phyloP scores from a whole-genome alignment of 1,284 basidiomycete species.

The Cystobasidium sp. region DNA sequence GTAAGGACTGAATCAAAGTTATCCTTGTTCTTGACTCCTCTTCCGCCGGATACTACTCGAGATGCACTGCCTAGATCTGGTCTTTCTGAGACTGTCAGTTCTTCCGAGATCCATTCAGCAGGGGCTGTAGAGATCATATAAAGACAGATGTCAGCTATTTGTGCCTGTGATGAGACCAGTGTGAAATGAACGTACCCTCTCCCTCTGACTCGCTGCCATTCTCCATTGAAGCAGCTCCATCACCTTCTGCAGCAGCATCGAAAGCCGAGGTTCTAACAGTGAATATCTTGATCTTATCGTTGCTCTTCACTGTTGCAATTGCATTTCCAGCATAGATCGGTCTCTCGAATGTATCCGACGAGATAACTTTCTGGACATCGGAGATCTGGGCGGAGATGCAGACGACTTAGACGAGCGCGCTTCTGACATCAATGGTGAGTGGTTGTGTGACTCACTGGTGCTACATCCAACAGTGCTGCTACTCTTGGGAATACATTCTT shows the following conservation, averaged over 20 bases:
- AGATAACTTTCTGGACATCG: conserved; percentile 86
- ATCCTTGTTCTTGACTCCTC: conserved; percentile 92
- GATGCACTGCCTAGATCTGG: conserved; percentile 88
- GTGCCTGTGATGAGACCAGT: too few species aligned
- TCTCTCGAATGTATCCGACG: conserved; percentile 79
- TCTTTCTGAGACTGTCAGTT: conserved; percentile 85
- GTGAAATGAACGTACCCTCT: background rate
- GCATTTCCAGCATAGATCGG: conserved; percentile 99
- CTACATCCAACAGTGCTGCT: conserved; percentile 79
- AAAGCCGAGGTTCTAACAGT: conserved; percentile 96
- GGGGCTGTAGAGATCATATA: conserved; percentile 31
- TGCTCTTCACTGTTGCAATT: conserved; percentile 83
- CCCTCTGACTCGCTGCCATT: conserved; percentile 53
- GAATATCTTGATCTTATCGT: conserved; percentile 84
- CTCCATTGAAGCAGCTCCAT: conserved; percentile 66
- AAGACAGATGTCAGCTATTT: background rate
- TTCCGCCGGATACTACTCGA: conserved; percentile 91
- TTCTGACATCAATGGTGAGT: too few species aligned
- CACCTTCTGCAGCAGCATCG: conserved; percentile 64
- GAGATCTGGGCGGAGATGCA: conserved; percentile 65
- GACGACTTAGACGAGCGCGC: background rate
- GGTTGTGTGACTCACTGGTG: conserved; percentile 47
- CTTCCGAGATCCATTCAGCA: conserved; percentile 78
- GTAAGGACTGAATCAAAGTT: conserved; percentile 87
- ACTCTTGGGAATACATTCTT: conserved; percentile 81